These are phyloP conservation scores for Dalechampia spathulata DNA, from an alignment of 441 rosid species.

Conservation along the genomic window DNA sequence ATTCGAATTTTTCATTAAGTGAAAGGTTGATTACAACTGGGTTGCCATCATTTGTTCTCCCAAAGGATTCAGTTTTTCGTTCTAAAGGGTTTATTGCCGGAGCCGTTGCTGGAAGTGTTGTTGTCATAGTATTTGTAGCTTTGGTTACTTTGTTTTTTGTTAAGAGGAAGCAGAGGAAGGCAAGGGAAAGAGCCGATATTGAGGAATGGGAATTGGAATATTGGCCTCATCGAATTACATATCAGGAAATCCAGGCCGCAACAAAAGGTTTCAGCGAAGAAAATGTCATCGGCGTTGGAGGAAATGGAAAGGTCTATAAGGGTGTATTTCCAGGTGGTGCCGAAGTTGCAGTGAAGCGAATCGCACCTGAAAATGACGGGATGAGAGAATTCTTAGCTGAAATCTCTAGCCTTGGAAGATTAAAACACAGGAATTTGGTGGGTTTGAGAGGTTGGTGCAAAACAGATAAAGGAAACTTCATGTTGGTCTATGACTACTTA, in stretches of 20 bases:
- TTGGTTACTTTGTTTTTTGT: slow-evolving; percentile 29
- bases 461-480: slow-evolving; percentile 52
- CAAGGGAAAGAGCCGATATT: slow-evolving; percentile 46
- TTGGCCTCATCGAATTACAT: slow-evolving; percentile 65
- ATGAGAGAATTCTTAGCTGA: slow-evolving; percentile 63
- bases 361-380: slow-evolving; percentile 55
- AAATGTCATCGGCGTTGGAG: slow-evolving; percentile 62
- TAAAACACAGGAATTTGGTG: slow-evolving; percentile 59
- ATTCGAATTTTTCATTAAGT: slow-evolving; percentile 41
- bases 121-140: slow-evolving; percentile 26
- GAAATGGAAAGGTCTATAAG: slow-evolving; percentile 71
- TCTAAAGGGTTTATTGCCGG: slow-evolving; percentile 58
- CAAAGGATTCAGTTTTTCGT: slow-evolving; percentile 29
- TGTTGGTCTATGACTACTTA: slow-evolving; percentile 74
- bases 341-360: slow-evolving; percentile 66
- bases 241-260: slow-evolving; percentile 48
- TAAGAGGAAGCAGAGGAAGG: slow-evolving; percentile 36
- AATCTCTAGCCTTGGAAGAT: slow-evolving; percentile 62
- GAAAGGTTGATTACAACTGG: slow-evolving; percentile 44
- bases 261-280: slow-evolving; percentile 54
- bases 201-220: slow-evolving; percentile 92
- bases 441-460: slow-evolving; percentile 79
- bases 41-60: slow-evolving; percentile 64
- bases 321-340: slow-evolving; percentile 54
- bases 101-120: slow-evolving; percentile 25